Base-by-base conservation (phyloP, 164 flowering plant species). In the Magnolia sinica region DNA sequence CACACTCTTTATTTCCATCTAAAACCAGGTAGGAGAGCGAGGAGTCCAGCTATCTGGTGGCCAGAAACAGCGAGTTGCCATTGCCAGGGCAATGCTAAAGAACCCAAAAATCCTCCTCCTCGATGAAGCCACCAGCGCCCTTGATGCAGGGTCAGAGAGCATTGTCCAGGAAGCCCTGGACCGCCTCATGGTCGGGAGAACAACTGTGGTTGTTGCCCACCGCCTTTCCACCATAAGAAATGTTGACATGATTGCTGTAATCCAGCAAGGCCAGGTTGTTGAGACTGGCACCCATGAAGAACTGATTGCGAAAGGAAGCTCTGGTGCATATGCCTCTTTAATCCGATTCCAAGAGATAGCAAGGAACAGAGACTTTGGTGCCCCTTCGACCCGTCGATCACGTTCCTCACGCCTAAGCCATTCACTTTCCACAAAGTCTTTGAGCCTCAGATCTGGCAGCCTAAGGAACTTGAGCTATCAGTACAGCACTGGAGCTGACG, bases 111-210 rank as follows among this genome's bases (percentile, higher is more conserved):
- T 96, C 78, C 93, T 96, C 20, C 97, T 94, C 50, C 97, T 96
- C 16, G 99, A 96, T 77, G 99, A 96, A 83, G 99, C 99, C 19
- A 96, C 99, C 10, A 96, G 99, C 79, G 98, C 99, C 13, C 96
- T 96, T 22, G 99, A 96, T 81, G 94, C 97, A 61, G 85, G 91
- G 52, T 94, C 97, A 0, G 99, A 96, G 80, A 91, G 91, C 88
- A 88, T 94, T 55, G 99, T 96, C 64, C 99, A 94, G 73, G 98
- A 96, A 77, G 97, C 99, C 9, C 84, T 96, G 11, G 98, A 96
- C 81, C 92, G 98, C 16, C 88, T 96, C 64, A 94, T 94, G 98
- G 91, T 96, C 20, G 99, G 99, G 45, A 83, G 98, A 76, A 96
- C 99, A 4, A 92, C 99, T 18, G 93, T 96, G 8, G 95, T 96